Conservation (phyloP, 148 eudicot genomes). For the Fallopia convolvulus region DNA sequence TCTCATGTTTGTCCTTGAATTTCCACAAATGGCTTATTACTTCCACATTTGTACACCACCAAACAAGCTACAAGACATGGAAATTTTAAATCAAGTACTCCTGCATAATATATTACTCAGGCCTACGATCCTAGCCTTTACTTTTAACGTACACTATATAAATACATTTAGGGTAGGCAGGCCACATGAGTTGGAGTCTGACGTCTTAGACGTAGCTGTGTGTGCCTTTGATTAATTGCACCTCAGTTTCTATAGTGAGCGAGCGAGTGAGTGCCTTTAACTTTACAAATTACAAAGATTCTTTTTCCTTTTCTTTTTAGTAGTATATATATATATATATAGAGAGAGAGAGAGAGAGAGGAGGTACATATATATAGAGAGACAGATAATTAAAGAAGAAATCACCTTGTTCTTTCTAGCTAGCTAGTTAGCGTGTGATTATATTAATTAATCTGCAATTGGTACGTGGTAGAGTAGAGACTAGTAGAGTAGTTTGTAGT, state of each 20-base stretch:
- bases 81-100: neutral
- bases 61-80: neutral
- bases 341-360: neutral
- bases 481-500: neutral
- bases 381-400: neutral
- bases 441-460: neutral
- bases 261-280: neutral
- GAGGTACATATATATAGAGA: neutral
- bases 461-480: too few species aligned
- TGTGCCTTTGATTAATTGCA: neutral
- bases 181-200: conserved; percentile 9
- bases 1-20: neutral
- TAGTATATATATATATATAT: neutral
- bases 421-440: neutral
- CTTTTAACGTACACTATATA: neutral
- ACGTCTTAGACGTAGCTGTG: neutral
- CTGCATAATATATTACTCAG: neutral
- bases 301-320: neutral
- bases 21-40: neutral
- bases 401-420: neutral
- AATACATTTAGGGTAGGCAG: neutral
- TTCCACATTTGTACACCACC: neutral
- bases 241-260: neutral
- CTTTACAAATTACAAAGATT: conserved; percentile 12
- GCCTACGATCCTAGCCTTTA: neutral